These are phyloP conservation scores for Fusarium mexicanum DNA, from an alignment of 2,329 filamentous ascomycete genomes.

Conservation along the genomic window DNA sequence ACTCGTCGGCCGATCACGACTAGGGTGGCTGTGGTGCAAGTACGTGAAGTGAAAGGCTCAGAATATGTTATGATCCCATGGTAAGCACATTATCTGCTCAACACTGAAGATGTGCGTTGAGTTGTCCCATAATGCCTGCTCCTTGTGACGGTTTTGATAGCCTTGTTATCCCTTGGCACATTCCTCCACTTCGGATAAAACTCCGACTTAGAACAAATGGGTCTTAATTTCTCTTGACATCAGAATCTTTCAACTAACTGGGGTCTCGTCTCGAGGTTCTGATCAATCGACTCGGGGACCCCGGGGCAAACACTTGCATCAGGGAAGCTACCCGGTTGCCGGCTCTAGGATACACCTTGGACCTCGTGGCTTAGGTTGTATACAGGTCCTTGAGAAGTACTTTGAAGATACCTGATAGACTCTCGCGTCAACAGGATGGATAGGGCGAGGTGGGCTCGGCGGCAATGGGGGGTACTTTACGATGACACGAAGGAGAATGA, in stretches of 20 bases:
- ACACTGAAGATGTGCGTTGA: not conserved
- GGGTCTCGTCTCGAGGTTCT: constrained; percentile 5
- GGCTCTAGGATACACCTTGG: constrained; percentile 11
- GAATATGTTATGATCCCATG: not conserved
- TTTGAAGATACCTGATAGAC: not conserved
- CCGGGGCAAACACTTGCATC: constrained; percentile 22
- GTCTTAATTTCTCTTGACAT: constrained; percentile 7
- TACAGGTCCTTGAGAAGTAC: not conserved
- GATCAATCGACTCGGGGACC: not conserved
- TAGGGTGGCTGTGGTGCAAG: not conserved
- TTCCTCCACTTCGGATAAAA: not conserved
- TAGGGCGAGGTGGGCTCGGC: not conserved
- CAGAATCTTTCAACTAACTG: not conserved
- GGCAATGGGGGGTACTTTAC: not conserved
- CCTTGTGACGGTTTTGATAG: not conserved
- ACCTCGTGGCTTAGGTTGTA: not conserved
- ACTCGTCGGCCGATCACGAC: not conserved
- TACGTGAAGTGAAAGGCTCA: not conserved
- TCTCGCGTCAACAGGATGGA: not conserved
- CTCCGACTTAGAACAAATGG: not conserved
- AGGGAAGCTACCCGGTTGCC: constrained; percentile 12
- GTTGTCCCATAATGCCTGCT: not conserved
- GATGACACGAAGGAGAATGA: not conserved
- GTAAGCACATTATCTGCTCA: not conserved
- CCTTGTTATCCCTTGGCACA: constrained; percentile 18